Base-by-base conservation (phyloP, 805 yeast species). In the Dipodascopsis tothii region DNA sequence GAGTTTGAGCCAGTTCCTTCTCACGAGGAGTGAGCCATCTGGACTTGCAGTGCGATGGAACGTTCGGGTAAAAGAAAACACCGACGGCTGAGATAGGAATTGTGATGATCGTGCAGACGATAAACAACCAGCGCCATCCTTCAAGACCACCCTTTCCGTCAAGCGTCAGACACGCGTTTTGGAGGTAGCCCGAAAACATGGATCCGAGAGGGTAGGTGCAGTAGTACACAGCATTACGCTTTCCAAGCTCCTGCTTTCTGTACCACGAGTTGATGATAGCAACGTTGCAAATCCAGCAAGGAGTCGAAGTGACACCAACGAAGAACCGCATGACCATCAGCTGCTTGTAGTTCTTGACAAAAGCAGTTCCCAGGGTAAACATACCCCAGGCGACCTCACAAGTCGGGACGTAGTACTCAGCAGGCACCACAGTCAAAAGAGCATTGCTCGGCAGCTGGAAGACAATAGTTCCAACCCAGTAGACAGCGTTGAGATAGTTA, bases 361-460 rank as follows among this genome's bases (percentile, higher is more conserved):
- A 70, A 52, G 70, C 78, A 35, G 75, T 66, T 11, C 73, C 71
- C 35, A 80, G 67, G 2, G 87, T 81, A 45, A 81, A 70, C 43
- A 80, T 61, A 1, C 84, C 74, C 88, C 87, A 83, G 28, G 75
- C 67, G 30, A 81, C 52, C 56, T 83, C 92, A 61, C 74, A 68
- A 3, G 65, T 42, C 1, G 81, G 80, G 35, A 76, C 58, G n/a
- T 70, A 64, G 61, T 68, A 67, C 23, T 59, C 51, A 33, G 56
- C 47, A 16, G 60, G 57, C n/a, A 62, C 43, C 30, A 49, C 46
- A n/a, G 60, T 59, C 6, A 58, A 51, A 20, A 65, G 37, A 42
- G 58, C 45, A 32, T 60, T 60, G 28, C 62, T 55, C 1, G 68
- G 69, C 20, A 63, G 51, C 40, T 58, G 62, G 21, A 59, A 61